Base-by-base conservation (phyloP, 2,329 filamentous ascomycete species). In the Aspergillus novoparasiticus region DNA sequence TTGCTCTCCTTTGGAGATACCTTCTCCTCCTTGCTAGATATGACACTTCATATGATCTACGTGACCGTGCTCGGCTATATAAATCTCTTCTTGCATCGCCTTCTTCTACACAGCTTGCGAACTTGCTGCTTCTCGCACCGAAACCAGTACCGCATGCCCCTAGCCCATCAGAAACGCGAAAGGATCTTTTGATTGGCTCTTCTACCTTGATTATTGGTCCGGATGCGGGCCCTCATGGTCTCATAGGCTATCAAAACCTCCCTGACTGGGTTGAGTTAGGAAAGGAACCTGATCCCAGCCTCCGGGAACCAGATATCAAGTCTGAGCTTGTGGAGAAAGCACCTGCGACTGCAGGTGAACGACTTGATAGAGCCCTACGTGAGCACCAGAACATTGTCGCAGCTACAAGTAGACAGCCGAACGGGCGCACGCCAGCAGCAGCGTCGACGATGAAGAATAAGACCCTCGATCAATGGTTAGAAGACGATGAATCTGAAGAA, bases 141-240 rank as follows among this genome's bases (percentile, higher is more conserved):
- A 99, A 99, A 75, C 94, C 95, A 0, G 93, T 95, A 0, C 95
- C 95, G 0, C 92, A 96, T 64, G 90, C 91, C 0, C 93, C 93
- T 0, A 96, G 92, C 63, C 95, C 95, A 0, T 96, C 92, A 0
- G 94, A 97, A 74, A 89, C 87, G 3, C 87, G 94, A 39, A 92
- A 89, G 67, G 89, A 88, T 0, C 90, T 94, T 62, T 83, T 90
- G 1, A 84, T 99, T 0, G 95, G 95, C 12, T 95, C 92, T 3
- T 88, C 94, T 1, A 94, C 93, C 19, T 85, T 98, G 0, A 90
- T 97, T 0, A 82, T 98, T 12, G 93, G 92, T 1, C 88, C 89
- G 1, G 90, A 91, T 8, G 88, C 87, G 6, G 91, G 90, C 3
- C 78, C 91, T 11, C 89, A 91, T 63, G 91, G 91, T 0, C 80